Base-by-base conservation (phyloP, 495 filamentous ascomycete genomes). In the Xylaria grammica region DNA sequence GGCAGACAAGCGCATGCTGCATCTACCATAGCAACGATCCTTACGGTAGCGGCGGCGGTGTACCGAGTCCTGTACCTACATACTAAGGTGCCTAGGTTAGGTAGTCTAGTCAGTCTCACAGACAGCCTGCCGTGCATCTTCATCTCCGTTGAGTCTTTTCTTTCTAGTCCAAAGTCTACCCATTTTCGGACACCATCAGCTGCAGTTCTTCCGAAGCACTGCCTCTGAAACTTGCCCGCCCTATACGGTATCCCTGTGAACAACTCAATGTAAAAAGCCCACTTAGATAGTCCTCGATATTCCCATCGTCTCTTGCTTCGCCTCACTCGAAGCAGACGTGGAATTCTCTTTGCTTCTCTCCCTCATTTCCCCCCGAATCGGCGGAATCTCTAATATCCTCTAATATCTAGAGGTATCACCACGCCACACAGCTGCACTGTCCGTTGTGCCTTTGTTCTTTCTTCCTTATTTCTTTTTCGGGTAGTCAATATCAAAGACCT, bases 401-500 rank as follows among this genome's bases (percentile, higher is more conserved):
- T 42, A 9, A 5, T 8, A 20, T 17, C 19, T 30, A 27, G 32
- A 17, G 22, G 40, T 40, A 32, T n/a, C 8, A 11, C 58, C 8
- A 50, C 46, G 32, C 58, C 58, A 51, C 45, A 61, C 46, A 36
- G 20, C 46, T 42, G 56, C 56, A 34, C 56, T 48, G 55, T 17
- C 55, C 17, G 40, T n/a, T 45, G 42, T 60, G 38, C 38, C 9
- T 34, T 36, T 34, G n/a, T 48, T 48, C 40, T 42, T 24, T 20
- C 27, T 42, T 42, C 13, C 40, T 42, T n/a, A n/a, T 42, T 42
- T 42, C 32, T 36, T 36, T 36, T 36, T 11, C 40, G 40, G 40
- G 40, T 42, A 42, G 17, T 42, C 40, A 42, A 15, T n/a, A n/a
- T n/a, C n/a, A n/a, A 22, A 38, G 20, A 13, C 22, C 13, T 29